Conservation (phyloP, 2,329 filamentous ascomycete species). For the Uncinocarpus reesii region DNA sequence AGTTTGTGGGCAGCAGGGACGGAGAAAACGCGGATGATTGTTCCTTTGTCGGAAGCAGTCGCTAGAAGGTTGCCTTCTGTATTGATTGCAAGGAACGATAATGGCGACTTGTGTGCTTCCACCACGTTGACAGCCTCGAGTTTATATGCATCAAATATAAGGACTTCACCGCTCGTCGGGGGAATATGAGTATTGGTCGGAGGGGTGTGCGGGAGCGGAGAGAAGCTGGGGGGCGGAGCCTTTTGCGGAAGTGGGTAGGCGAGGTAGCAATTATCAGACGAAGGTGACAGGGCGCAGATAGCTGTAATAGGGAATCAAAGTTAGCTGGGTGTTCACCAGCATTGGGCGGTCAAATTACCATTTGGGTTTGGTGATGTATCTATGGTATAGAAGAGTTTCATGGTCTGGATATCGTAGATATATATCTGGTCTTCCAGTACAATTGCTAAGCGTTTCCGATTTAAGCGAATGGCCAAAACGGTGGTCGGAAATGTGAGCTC, state of each 20-base stretch:
- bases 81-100: conserved; percentile 85
- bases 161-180: conserved; percentile 79
- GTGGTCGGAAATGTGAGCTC: conserved; percentile 98
- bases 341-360: conserved; percentile 34
- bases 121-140: conserved; percentile 91
- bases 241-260: conserved; percentile 78
- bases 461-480: conserved; percentile 84
- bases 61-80: conserved; percentile 84
- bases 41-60: conserved; percentile 93
- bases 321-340: not conserved
- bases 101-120: conserved; percentile 82
- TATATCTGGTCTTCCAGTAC: conserved; percentile 95
- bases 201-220: conserved; percentile 69
- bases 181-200: conserved; percentile 60
- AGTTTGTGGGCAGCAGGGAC: conserved; percentile 84
- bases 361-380: conserved; percentile 86
- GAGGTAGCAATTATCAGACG: conserved; percentile 90
- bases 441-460: conserved; percentile 85
- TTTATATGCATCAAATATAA: conserved; percentile 82
- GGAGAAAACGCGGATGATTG: conserved; percentile 91
- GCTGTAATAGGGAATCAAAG: conserved; percentile 39
- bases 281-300: conserved; percentile 85
- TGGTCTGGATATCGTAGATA: conserved; percentile 96
- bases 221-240: conserved; percentile 42
- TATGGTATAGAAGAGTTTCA: conserved; percentile 88